Conservation (phyloP, 768 basidiomycete species). For the Suillus tomentosus region DNA sequence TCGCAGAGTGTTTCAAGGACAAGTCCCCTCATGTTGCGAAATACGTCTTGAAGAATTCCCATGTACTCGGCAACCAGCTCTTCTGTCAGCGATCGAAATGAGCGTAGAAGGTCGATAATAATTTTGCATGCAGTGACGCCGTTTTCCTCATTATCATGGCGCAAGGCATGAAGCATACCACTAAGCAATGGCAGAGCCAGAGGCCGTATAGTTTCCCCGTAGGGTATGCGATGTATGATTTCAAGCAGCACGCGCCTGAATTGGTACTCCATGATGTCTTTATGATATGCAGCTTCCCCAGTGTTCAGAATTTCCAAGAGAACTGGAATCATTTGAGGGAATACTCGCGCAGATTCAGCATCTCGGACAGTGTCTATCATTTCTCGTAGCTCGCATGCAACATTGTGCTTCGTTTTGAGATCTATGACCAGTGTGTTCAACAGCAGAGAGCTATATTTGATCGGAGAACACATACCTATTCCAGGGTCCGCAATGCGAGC, state of each 20-base stretch:
- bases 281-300: constrained; percentile 66
- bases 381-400: constrained; percentile 80
- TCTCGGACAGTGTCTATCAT: constrained; percentile 80
- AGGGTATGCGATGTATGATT: constrained; percentile 85
- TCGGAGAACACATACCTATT: constrained; percentile 49
- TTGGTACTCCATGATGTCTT: constrained; percentile 70
- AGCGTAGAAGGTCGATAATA: constrained; percentile 84
- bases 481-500: constrained; percentile 76
- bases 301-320: constrained; percentile 72
- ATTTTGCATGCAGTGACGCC: constrained; percentile 89
- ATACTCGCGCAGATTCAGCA: constrained; percentile 65
- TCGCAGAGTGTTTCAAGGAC: constrained; percentile 77
- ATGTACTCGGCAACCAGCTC: constrained; percentile 79
- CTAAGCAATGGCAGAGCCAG: constrained; percentile 68
- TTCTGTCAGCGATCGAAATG: constrained; percentile 71
- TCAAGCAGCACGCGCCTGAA: constrained; percentile 88
- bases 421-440: constrained; percentile 42
- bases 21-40: constrained; percentile 70
- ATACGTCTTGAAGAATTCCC: constrained; percentile 75
- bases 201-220: constrained; percentile 73
- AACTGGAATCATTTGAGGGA: constrained; percentile 73
- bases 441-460: neutral
- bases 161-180: constrained; percentile 82
- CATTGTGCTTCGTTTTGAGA: constrained; percentile 65
- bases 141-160: constrained; percentile 95